Evolutionary conservation across 495 filamentous ascomycete species (phyloP), one percentile per base, ranked within the genome.

Genomic region (Aspergillus sparsus): DNA sequence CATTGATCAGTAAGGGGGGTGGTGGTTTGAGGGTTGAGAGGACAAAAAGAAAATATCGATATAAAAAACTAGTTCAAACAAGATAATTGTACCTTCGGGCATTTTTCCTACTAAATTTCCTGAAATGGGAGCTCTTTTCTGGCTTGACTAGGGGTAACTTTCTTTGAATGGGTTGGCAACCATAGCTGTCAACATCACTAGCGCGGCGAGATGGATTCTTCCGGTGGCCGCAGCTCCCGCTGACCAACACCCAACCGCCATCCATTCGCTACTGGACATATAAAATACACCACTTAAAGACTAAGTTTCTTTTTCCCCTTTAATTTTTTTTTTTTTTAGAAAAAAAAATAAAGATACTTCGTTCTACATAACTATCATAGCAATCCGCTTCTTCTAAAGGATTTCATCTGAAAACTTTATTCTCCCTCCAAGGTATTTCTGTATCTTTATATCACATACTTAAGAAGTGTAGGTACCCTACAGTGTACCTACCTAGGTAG

Each of bases 161-260:
- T 41, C 46, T 56, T 27, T 27, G 16, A 44, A 55, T 36, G 54
- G 58, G 44, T 12, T 44, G 59, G 49, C 46, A 51, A 61, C 64
- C 63, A 66, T 60, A 71, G 65, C 67, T 76, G 75, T 75, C 74
- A 78, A 74, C 71, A 75, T 66, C 65, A 65, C 71, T 76, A 74
- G 72, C 68, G 73, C 61, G 67, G 65, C 33, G 59, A 21, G 18
- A 39, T 47, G 60, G 55, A 50, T 49, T 53, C 57, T 65, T 32
- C 50, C 53, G 56, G 35, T 35, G 56, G 45, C 61, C 54, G 63
- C 52, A 62, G 15, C 62, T 63, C 56, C 61, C 42, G 58, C 58
- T 66, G 60, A 63, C 55, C 47, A 52, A 62, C 50, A 27, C 31
- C 13, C 42, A 42, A 44, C 27, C 45, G 60, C 52, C 53, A 58